Percentiles rank a stretch among this genome's conserved stretches.
These are phyloP conservation scores for Cytospora schulzeri DNA, from an alignment of 2,329 filamentous ascomycete species.

Conservation along the genomic window DNA sequence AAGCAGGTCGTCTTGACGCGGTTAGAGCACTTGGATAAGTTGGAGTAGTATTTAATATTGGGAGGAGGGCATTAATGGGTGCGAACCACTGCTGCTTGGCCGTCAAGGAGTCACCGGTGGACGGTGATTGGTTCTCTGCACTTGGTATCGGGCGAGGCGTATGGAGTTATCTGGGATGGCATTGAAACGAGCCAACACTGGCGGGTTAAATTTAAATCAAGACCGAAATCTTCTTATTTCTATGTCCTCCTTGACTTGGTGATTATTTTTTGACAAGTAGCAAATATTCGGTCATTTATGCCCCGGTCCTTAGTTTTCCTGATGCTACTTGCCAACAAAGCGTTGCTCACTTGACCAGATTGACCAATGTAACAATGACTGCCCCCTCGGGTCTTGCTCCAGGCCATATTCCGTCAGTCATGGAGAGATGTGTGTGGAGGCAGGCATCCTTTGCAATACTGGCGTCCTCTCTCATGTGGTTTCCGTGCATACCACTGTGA, in stretches of 20 bases:
- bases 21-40: slow-evolving; percentile 92
- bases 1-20: slow-evolving; percentile 96
- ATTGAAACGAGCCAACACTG: not conserved
- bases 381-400: no score
- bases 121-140: slow-evolving; percentile 18
- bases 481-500: not conserved
- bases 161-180: slow-evolving; percentile 21
- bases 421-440: not conserved
- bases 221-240: not conserved
- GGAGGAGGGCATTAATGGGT: not conserved
- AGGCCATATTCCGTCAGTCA: not conserved
- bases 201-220: not conserved
- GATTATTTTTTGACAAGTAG: not conserved
- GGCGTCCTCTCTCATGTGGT: not conserved
- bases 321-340: not conserved
- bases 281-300: not conserved
- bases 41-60: slow-evolving; percentile 65
- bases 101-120: not conserved
- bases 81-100: not conserved
- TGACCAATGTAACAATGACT: not conserved
- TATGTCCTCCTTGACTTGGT: not conserved
- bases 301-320: not conserved
- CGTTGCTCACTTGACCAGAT: not conserved
- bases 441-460: not conserved
- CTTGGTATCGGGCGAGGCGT: slow-evolving; percentile 24